phyloP scores from a whole-genome alignment of 805 yeast species.

The Yarrowia osloensis region DNA sequence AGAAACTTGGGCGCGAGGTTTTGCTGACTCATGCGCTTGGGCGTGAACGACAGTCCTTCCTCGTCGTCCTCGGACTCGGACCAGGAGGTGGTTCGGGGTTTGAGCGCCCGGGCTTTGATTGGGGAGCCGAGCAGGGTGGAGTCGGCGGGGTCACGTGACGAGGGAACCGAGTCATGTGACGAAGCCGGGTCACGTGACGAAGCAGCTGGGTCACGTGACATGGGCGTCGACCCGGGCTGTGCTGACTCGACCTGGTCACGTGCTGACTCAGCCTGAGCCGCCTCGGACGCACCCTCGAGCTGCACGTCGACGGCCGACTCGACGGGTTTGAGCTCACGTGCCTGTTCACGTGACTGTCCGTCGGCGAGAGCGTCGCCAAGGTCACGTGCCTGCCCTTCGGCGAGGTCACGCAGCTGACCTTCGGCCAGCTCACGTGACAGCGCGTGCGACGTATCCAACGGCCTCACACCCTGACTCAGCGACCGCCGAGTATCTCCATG shows the following conservation, averaged over 20 bases:
- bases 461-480: background rate
- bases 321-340: background rate
- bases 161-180: background rate
- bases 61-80: conserved; percentile 26
- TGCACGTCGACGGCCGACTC: background rate
- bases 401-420: background rate
- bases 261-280: too few relatives aligned
- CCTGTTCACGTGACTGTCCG: background rate
- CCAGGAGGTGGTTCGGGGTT: conserved; percentile 8
- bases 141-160: background rate
- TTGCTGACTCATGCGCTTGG: conserved; percentile 17
- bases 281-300: too few relatives aligned
- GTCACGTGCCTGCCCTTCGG: too few relatives aligned
- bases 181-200: background rate
- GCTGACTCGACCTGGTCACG: too few relatives aligned
- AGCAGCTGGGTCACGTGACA: too few relatives aligned
- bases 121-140: background rate
- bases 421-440: background rate
- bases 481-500: conserved; percentile 13
- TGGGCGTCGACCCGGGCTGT: too few relatives aligned
- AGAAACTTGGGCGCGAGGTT: background rate
- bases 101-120: background rate
- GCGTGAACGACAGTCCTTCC: conserved; percentile 21
- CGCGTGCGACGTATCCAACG: background rate
- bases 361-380: background rate